phyloP scores from a whole-genome alignment of 305 asterid species.

The Solanum hybrid region DNA sequence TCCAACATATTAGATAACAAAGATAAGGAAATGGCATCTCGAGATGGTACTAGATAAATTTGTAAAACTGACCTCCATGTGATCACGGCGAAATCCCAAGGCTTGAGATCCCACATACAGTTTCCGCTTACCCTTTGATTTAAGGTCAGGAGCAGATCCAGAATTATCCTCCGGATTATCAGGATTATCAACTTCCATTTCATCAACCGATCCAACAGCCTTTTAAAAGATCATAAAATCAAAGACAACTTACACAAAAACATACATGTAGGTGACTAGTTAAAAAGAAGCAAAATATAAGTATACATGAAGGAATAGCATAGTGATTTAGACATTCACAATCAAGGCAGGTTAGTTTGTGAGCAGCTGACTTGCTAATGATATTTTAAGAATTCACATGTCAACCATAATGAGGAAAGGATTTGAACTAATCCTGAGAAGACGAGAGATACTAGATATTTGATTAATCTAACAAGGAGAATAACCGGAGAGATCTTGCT shows the following conservation, averaged over 20 bases:
- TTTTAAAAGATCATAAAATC: constrained; percentile 8
- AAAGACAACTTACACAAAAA: not conserved
- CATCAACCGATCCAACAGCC: constrained; percentile 89
- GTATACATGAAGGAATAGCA: not conserved
- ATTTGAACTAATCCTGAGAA: not conserved
- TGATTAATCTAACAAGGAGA: not conserved
- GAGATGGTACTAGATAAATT: not conserved
- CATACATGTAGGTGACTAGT: not conserved
- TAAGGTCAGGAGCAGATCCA: constrained; percentile 53
- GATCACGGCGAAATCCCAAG: constrained; percentile 83
- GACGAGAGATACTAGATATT: not conserved
- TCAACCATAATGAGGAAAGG: not conserved
- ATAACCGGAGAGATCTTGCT: not conserved
- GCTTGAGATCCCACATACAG: constrained; percentile 84
- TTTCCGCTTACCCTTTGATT: constrained; percentile 64
- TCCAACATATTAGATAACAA: constrained; percentile 8
- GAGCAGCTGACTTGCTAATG: not conserved
- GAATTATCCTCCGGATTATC: constrained; percentile 66
- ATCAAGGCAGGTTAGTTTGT: not conserved
- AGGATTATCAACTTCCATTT: constrained; percentile 56
- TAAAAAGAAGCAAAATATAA: not conserved
- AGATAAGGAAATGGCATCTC: not conserved
- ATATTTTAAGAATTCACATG: not conserved
- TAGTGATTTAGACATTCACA: not conserved
- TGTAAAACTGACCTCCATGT: constrained; percentile 61